Base-by-base conservation (phyloP, 768 basidiomycete genomes). In the Leccinellum rugosiceps region DNA sequence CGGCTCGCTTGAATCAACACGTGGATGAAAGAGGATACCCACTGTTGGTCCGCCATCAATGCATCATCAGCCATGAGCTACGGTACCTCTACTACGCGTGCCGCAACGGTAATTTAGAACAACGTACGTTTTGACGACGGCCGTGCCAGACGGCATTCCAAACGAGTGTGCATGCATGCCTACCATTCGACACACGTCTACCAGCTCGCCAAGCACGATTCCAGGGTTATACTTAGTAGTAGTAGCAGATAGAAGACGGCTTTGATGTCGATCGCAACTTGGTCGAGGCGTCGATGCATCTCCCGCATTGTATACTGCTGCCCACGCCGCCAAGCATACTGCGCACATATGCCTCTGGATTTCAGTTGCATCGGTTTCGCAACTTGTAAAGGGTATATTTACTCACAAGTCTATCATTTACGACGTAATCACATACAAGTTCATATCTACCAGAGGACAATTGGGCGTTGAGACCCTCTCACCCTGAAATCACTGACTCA, bases 41-140 rank as follows among this genome's bases (percentile, higher is more conserved):
- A 64, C 65, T 65, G 67, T 41, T 23, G 31, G n/a, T 58, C 58
- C 62, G 28, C 41, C 54, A 35, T 46, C 50, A 55, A 25, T 15
- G 32, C 26, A 28, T 28, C 28, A 28, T 28, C 28, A 28, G 34
- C 34, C n/a, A 21, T 48, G 32, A 17, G 47, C 31, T 17, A 46
- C 49, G 30, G 50, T 35, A 15, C 55, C 31, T 38, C 8, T 38
- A 38, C 49, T 31, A 19, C 50, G 35, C 30, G 41, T 57, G 56
- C 7, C 8, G 23, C 50, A 41, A 41, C 63, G 65, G 65, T 66
- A 58, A 66, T 66, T 66, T 62, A 51, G 30, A 55, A 43, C 61
- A 53, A 44, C 53, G 46, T 54, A 35, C 56, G 34, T 26, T 53
- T 44, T 31, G 35, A 62, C 59, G 50, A 51, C 45, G 30, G 10